Conservation (phyloP, 148 eudicot species). For the Dysphania ambrosioides region DNA sequence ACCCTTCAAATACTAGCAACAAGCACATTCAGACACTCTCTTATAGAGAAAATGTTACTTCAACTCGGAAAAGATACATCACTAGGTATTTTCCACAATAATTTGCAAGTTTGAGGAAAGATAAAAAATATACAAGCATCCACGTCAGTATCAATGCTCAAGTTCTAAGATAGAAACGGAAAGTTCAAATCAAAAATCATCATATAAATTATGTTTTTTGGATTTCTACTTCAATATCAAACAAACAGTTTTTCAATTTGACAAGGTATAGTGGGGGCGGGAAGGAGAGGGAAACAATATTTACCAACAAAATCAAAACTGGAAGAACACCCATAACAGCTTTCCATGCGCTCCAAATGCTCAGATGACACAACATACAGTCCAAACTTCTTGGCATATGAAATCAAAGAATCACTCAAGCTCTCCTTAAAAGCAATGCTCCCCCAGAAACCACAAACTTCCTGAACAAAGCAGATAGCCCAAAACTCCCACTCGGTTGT, state of each 20-base stretch:
- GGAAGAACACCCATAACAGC: conserved; percentile 19
- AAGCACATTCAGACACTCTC: neutral
- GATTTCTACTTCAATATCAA: neutral
- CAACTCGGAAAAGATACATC: neutral
- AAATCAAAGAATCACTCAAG: conserved; percentile 16
- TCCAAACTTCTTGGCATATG: conserved; percentile 10
- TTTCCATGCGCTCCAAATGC: conserved; percentile 24
- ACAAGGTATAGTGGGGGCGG: neutral
- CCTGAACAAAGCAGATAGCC: conserved; percentile 18
- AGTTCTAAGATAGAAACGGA: neutral
- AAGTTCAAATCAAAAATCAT: no score
- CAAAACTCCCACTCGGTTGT: conserved; percentile 29
- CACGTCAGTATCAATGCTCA: neutral
- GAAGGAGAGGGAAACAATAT: neutral
- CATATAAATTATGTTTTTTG: neutral
- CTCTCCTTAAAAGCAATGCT: conserved; percentile 21
- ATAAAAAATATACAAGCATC: neutral
- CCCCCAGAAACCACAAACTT: conserved; percentile 23
- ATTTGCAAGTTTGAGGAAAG: neutral
- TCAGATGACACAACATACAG: conserved; percentile 20
- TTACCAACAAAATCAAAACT: conserved; percentile 21
- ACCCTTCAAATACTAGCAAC: neutral
- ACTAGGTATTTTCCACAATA: neutral
- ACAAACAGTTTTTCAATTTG: neutral
- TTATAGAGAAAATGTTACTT: neutral